These are phyloP conservation scores for Diddensiella caesifluorescens DNA, from an alignment of 805 yeast genomes.

Conservation along the genomic window DNA sequence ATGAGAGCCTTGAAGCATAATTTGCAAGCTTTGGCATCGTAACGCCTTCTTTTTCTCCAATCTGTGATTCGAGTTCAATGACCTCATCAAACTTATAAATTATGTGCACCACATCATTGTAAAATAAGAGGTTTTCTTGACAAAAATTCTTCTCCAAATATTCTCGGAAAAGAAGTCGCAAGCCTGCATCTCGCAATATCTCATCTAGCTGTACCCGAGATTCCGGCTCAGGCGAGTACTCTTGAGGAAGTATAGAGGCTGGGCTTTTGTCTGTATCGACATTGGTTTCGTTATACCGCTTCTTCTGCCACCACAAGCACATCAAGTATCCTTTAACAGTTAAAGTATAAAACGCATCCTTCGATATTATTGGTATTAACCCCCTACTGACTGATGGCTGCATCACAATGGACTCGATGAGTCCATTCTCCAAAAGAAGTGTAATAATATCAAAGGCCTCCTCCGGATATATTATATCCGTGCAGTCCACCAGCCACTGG, in stretches of 20 bases:
- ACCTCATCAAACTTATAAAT: conserved; percentile 4
- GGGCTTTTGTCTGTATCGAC: too few relatives aligned
- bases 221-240: neutral
- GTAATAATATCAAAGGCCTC: conserved; percentile 16
- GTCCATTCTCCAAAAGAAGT: conserved; percentile 11
- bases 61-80: neutral
- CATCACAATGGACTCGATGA: conserved; percentile 14
- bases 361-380: conserved; percentile 4
- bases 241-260: too few relatives aligned
- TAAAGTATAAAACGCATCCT: conserved; percentile 16
- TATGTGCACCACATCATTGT: conserved; percentile 51
- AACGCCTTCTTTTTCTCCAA: conserved; percentile 2
- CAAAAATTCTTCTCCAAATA: conserved; percentile 63
- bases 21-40: conserved; percentile 11
- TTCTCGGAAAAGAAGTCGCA: conserved; percentile 58
- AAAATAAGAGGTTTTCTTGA: conserved; percentile 72
- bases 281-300: neutral
- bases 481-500: conserved; percentile 90
- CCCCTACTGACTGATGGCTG: conserved; percentile 5
- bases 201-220: conserved; percentile 30
- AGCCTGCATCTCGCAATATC: conserved; percentile 67
- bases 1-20: conserved; percentile 50
- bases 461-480: conserved; percentile 50
- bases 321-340: conserved; percentile 11
- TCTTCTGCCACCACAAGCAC: conserved; percentile 11